Percentiles rank a stretch among this genome's conserved stretches.
phyloP scores from a whole-genome alignment of 805 yeast species.

The Sugiyamaella chiloensis region DNA sequence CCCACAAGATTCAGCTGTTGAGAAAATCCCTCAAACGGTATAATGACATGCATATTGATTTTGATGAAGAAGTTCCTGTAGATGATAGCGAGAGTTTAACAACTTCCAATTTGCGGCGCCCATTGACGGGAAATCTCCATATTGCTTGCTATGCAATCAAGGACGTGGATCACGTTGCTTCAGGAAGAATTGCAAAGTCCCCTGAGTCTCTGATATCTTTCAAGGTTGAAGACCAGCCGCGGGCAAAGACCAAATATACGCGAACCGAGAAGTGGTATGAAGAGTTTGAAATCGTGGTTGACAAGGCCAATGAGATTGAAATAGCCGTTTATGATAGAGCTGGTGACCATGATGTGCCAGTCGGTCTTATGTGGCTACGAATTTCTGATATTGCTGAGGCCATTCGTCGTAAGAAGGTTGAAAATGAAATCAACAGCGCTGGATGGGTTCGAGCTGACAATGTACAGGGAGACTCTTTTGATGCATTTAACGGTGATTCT shows the following conservation, averaged over 20 bases:
- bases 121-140: slow-evolving; percentile 75
- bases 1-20: slow-evolving; percentile 78
- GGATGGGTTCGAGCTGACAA: slow-evolving; percentile 83
- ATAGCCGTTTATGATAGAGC: slow-evolving; percentile 79
- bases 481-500: neutral
- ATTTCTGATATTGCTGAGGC: slow-evolving; percentile 93
- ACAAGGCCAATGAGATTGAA: slow-evolving; percentile 89
- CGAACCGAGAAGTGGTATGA: slow-evolving; percentile 83
- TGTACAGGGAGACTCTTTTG: slow-evolving; percentile 25
- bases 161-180: slow-evolving; percentile 89
- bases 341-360: slow-evolving; percentile 70
- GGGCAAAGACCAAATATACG: slow-evolving; percentile 69
- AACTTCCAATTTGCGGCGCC: slow-evolving; percentile 72
- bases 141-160: slow-evolving; percentile 73
- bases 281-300: slow-evolving; percentile 73
- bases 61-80: slow-evolving; percentile 53
- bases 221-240: slow-evolving; percentile 85
- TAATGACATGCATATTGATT: slow-evolving; percentile 77
- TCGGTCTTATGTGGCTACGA: slow-evolving; percentile 88
- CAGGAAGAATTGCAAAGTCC: slow-evolving; percentile 71
- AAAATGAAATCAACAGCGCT: slow-evolving; percentile 60
- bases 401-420: slow-evolving; percentile 83
- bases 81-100: slow-evolving; percentile 53
- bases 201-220: slow-evolving; percentile 77
- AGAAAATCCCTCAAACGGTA: slow-evolving; percentile 82